Evolutionary conservation across 202 grass and related monocot species (phyloP).

Genomic region (Brachypodium distachyon): DNA sequence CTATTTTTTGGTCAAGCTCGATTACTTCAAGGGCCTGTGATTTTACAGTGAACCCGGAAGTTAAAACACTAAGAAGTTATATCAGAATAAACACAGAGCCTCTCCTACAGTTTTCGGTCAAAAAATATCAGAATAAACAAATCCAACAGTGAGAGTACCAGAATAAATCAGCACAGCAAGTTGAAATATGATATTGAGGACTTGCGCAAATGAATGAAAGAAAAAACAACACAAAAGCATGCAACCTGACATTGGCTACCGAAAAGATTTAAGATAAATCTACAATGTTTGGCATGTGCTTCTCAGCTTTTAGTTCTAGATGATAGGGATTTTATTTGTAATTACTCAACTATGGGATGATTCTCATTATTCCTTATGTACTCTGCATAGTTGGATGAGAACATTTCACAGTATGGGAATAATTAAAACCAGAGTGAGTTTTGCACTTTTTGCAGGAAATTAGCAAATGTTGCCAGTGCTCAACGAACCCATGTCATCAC

Average conservation of each 20-base stretch:
- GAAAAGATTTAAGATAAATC: neutral
- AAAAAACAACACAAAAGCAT: neutral
- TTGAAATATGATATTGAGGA: neutral
- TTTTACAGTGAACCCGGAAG: conserved; percentile 13
- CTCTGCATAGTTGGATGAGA: neutral
- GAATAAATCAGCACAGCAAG: neutral
- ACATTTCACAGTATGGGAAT: neutral
- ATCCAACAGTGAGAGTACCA: neutral
- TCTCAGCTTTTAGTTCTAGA: neutral
- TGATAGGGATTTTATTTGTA: neutral
- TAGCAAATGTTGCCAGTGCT: neutral
- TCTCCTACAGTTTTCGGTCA: too few relatives aligned
- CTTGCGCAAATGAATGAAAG: neutral
- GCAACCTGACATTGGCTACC: neutral
- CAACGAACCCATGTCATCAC: neutral
- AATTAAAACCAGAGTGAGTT: neutral
- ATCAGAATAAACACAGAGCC: neutral
- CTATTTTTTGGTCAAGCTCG: conserved; percentile 80
- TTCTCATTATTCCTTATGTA: neutral
- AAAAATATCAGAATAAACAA: neutral
- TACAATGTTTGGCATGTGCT: neutral
- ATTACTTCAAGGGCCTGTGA: conserved; percentile 85
- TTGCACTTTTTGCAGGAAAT: neutral
- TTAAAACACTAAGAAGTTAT: neutral
- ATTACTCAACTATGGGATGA: neutral